Percentiles rank a stretch among this genome's conserved stretches.
Evolutionary conservation across 805 yeast species (phyloP).

Genomic region (Saccharomycopsis babjevae): DNA sequence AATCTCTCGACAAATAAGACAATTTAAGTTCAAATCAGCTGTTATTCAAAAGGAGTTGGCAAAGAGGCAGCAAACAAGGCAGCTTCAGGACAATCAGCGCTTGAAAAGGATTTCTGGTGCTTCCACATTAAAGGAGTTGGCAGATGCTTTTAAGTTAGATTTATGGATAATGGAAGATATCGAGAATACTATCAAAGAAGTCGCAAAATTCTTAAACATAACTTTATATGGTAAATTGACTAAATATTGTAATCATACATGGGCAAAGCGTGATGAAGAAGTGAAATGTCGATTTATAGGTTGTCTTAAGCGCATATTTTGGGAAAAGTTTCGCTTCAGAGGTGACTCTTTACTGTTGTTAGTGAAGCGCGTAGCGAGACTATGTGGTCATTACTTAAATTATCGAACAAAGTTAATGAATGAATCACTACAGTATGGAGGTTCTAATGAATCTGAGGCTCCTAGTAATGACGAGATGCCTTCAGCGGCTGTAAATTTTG

Average conservation of each 20-base stretch:
- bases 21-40: background rate
- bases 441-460: background rate
- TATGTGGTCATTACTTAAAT: constrained; percentile 8
- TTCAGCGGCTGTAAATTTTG: background rate
- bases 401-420: constrained; percentile 1
- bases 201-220: constrained; percentile 3
- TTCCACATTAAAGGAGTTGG: constrained; percentile 2
- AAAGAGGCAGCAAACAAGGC: background rate
- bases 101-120: constrained; percentile 3
- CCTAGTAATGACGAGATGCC: background rate
- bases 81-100: background rate
- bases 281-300: constrained; percentile 8
- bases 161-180: constrained; percentile 8
- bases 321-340: constrained; percentile 9
- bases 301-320: constrained; percentile 11
- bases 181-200: constrained; percentile 7
- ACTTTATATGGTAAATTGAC: constrained; percentile 7
- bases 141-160: constrained; percentile 6
- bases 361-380: constrained; percentile 9
- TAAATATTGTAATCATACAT: constrained; percentile 1
- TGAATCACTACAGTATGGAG: background rate
- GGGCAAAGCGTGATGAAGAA: constrained; percentile 6
- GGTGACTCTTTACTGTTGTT: constrained; percentile 7
- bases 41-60: background rate
- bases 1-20: background rate